Evolutionary conservation across 768 basidiomycete species (phyloP).

Genomic region (Suillus spraguei): DNA sequence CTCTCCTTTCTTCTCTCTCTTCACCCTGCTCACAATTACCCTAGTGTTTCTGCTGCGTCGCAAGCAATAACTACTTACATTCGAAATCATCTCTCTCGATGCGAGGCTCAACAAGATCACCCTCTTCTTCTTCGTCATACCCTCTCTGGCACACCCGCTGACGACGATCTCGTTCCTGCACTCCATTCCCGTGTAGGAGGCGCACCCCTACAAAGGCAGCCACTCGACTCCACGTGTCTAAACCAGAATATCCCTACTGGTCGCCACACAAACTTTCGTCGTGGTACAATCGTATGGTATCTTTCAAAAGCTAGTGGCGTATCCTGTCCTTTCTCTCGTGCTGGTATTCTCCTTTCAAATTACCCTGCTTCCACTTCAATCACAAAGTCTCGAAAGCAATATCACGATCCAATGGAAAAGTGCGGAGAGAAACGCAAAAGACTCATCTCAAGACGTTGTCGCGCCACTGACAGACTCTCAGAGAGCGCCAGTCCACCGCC

Average conservation of each 20-base stretch:
- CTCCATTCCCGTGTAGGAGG: conserved; percentile 72
- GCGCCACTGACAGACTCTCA: conserved; percentile 3
- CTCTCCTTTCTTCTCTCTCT: conserved; percentile 24
- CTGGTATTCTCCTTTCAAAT: conserved; percentile 72
- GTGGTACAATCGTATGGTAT: conserved; percentile 83
- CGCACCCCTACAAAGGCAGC: conserved; percentile 46
- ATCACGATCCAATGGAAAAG: conserved; percentile 27
- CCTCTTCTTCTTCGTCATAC: conserved; percentile 73
- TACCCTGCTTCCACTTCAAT: conserved; percentile 49
- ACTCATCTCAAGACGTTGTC: conserved; percentile 15
- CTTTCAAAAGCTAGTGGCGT: conserved; percentile 73
- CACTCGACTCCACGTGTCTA: conserved; percentile 17
- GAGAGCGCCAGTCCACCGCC: background rate
- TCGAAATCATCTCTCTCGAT: conserved; percentile 70
- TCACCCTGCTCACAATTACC: conserved; percentile 16
- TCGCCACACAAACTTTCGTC: conserved; percentile 69
- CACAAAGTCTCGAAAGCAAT: conserved; percentile 37
- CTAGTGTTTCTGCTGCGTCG: conserved; percentile 73
- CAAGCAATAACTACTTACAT: conserved; percentile 87
- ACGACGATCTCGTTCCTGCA: conserved; percentile 75
- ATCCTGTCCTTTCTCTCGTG: conserved; percentile 74
- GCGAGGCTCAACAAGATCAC: conserved; percentile 69
- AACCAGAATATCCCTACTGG: conserved; percentile 6
- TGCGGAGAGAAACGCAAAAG: conserved; percentile 52
- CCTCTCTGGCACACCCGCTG: conserved; percentile 69